Percentiles rank a stretch among this genome's conserved stretches.
These are phyloP conservation scores for Aethionema arabicum DNA, from an alignment of 345 rosid genomes.

Conservation along the genomic window DNA sequence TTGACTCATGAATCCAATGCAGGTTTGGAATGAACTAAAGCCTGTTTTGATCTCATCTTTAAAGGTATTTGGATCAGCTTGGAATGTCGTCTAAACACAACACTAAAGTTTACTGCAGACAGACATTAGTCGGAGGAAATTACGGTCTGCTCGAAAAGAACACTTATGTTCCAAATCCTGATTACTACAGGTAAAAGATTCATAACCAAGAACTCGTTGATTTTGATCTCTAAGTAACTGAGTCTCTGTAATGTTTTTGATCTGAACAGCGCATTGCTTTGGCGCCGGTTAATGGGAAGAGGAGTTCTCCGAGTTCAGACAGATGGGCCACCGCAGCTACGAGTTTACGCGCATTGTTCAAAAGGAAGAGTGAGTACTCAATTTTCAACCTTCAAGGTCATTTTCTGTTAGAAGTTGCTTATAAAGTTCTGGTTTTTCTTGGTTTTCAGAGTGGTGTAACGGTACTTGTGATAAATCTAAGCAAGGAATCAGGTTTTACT, in stretches of 20 bases:
- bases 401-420: neutral
- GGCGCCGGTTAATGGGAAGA: conserved; percentile 98
- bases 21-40: neutral
- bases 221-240: conserved; percentile 8
- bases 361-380: conserved; percentile 79
- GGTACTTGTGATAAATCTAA: conserved; percentile 74
- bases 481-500: conserved; percentile 57
- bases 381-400: neutral
- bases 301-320: conserved; percentile 61
- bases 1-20: neutral
- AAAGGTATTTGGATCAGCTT: conserved; percentile 97
- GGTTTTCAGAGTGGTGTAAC: conserved; percentile 73
- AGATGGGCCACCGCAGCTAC: conserved; percentile 58
- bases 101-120: conserved; percentile 97
- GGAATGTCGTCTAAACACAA: conserved; percentile 91
- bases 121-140: conserved; percentile 87
- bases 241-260: conserved; percentile 12
- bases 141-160: conserved; percentile 77
- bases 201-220: conserved; percentile 7
- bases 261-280: conserved; percentile 70
- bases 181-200: conserved; percentile 82
- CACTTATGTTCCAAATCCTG: conserved; percentile 77
- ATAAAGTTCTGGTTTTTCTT: neutral
- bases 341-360: conserved; percentile 86
- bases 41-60: neutral